Conservation (phyloP, 371 early-diverging fungal genomes). For the Mortierella sp. region DNA sequence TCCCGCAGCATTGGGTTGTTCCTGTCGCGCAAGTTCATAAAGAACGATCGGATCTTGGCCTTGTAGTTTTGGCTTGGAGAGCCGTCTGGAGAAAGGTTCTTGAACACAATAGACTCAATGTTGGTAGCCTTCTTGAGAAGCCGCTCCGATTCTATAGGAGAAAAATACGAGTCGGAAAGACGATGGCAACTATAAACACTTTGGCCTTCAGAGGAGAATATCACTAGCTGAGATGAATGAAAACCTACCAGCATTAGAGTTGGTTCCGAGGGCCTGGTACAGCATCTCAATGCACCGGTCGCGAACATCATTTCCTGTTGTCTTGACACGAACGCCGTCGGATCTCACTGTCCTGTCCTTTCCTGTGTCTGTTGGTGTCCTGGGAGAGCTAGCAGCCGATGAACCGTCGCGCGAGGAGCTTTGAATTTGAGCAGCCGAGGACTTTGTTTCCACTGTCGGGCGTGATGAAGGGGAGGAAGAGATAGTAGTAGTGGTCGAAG, state of each 20-base stretch:
- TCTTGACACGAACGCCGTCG: constrained; percentile 71
- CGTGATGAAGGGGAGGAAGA: constrained; percentile 17
- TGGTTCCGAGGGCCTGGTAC: constrained; percentile 84
- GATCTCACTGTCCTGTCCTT: constrained; percentile 69
- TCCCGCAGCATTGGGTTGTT: constrained; percentile 86
- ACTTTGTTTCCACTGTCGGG: constrained; percentile 36
- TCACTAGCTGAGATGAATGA: neutral
- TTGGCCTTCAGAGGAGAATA: neutral
- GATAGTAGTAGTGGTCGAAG: constrained; percentile 14
- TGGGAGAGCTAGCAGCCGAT: constrained; percentile 50
- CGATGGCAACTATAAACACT: neutral
- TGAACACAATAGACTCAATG: constrained; percentile 79
- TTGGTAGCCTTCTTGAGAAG: constrained; percentile 71
- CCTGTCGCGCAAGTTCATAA: constrained; percentile 86
- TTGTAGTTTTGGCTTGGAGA: constrained; percentile 75
- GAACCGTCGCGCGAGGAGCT: constrained; percentile 37
- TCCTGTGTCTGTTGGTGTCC: constrained; percentile 58
- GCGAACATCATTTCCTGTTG: constrained; percentile 80
- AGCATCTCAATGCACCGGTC: constrained; percentile 90
- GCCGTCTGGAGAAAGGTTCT: constrained; percentile 66
- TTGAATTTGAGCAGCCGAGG: constrained; percentile 21
- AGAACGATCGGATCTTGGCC: constrained; percentile 83
- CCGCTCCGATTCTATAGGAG: constrained; percentile 68
- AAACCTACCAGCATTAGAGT: constrained; percentile 74
- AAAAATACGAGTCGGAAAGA: neutral